phyloP scores from a whole-genome alignment of 345 rosid species.

The Brassica cretica region DNA sequence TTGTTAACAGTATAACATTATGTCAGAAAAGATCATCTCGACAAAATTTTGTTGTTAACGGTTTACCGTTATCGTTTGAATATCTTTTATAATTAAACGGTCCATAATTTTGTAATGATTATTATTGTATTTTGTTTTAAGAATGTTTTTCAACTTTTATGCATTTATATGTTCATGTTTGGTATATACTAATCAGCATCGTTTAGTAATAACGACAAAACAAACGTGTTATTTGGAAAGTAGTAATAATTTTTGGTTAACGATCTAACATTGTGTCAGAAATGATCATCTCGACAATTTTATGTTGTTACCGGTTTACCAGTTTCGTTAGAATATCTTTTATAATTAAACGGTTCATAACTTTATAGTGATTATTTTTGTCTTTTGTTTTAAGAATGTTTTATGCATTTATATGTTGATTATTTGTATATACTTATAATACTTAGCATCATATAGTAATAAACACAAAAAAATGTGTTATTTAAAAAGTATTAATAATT shows the following conservation, averaged over 20 bases:
- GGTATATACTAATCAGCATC: too few relatives aligned
- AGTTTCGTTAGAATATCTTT: neutral
- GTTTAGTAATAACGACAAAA: too few relatives aligned
- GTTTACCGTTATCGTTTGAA: neutral
- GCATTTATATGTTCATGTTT: too few relatives aligned
- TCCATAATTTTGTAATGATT: too few relatives aligned
- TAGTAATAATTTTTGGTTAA: too few relatives aligned
- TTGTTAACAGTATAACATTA: neutral
- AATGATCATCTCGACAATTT: neutral
- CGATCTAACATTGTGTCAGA: neutral
- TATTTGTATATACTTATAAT: neutral
- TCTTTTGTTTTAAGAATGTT: neutral
- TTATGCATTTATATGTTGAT: neutral
- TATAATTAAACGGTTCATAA: neutral
- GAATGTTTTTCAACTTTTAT: too few relatives aligned
- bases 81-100: neutral
- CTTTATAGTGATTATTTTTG: neutral
- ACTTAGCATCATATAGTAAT: neutral
- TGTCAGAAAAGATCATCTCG: neutral
- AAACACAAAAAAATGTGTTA: too few relatives aligned
- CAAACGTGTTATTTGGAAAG: too few relatives aligned
- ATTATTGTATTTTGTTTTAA: too few relatives aligned
- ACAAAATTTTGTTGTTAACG: neutral
- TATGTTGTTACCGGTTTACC: neutral
- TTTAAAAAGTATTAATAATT: too few relatives aligned